Base-by-base conservation (phyloP, 495 filamentous ascomycete species). In the Mytilinidion resinicola region DNA sequence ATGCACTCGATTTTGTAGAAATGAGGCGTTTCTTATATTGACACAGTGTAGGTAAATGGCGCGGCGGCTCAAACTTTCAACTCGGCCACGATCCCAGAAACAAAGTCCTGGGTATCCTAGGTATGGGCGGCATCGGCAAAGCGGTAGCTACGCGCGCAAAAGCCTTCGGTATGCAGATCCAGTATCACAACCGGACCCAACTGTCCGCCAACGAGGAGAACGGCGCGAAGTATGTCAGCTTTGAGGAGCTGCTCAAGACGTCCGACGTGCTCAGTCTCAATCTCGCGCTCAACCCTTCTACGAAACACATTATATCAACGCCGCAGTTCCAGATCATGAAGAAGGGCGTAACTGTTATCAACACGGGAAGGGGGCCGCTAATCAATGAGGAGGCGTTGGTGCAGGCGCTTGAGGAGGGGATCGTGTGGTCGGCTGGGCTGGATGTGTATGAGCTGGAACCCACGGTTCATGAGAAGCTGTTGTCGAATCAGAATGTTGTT, bases 121-220 rank as follows among this genome's bases (percentile, higher is more conserved):
- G 90, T 8, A 91, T 95, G 87, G 90, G 90, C 9, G 89, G 90
- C 0, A 96, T 96, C 51, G 90, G 90, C 0, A 75, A 81, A 35
- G 69, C 67, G 25, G 58, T 72, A 10, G 70, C 70, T 19, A 37
- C 30, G 11, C 61, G 70, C 35, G 70, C 69, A 9, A 69, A 61
- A 54, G 61, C 68, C 4, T 73, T 74, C 44, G 72, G 72, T 11
- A 74, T 74, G 72, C 60, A 60, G 41, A 64, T 74, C 42, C 69
- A 72, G 44, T 74, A 74, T 62, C 69, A 74, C 57, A 73, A 74
- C 57, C 66, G 71, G 1, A 43, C 52, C 9, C 61, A 56, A 11
- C 47, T 74, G 46, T 52, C 67, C 10, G 48, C 54, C 37, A 53
- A 51, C 14, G 46, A 68, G 20, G 70, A 71, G 51, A 55, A 59